Evolutionary conservation across 2,329 filamentous ascomycete genomes (phyloP), one percentile per base, ranked within the genome.

Genomic region (Fusarium chaquense): DNA sequence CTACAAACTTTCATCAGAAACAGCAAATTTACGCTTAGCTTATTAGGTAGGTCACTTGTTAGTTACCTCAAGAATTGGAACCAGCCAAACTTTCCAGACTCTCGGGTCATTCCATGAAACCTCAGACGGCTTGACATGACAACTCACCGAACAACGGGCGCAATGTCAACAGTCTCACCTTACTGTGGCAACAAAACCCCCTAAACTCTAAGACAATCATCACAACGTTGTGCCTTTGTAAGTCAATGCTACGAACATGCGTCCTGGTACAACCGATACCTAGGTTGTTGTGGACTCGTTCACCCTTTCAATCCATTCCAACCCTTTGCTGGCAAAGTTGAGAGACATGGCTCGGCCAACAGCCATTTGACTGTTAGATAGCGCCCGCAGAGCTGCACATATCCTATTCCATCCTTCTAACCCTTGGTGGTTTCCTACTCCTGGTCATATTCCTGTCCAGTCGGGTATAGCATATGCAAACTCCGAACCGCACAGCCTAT

Each of bases 91-190:
- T 65, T 65, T 61, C 62, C 62, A 66, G 26, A n/a, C n/a, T 60
- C 61, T 66, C 62, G 62, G 62, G 62, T 44, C 47, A 61, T 50
- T 66, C 62, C 55, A 66, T 61, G 62, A 65, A 61, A 65, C 62
- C 46, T 54, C 53, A 26, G 35, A 20, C 46, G 26, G 24, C 41
- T 49, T 54, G 40, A 59, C 35, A 16, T 53, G 46, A 60, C 35
- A 20, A 41, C 36, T 33, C 26, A 28, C 12, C 24, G 18, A 28
- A 35, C 13, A 58, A 64, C 51, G 51, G 59, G 51, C 61, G 61
- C 33, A 64, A 46, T 58, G 41, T 13, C 40, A 45, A 40, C 38
- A 26, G 16, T 52, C 47, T 49, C 44, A 57, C 26, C 43, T 51
- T 18, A 40, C 24, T 51, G 33, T 51, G 47, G 33, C 47, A 40